Base-by-base conservation (phyloP, 2,329 filamentous ascomycete species). In the Diplocarpon mali region DNA sequence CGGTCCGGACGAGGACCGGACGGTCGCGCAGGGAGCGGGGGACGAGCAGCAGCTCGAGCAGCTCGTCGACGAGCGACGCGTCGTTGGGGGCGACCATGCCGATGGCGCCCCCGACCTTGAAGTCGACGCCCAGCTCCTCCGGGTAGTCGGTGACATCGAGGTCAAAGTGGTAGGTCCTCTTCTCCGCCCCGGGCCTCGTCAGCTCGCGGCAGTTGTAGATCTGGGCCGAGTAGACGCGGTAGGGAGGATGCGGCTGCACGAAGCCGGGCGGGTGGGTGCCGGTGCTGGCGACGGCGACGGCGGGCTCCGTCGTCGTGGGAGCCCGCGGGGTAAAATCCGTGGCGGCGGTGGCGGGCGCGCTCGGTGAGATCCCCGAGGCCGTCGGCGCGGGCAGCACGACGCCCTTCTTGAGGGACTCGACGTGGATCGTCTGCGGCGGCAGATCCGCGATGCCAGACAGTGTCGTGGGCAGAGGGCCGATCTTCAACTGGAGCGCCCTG, bases 131-230 rank as follows among this genome's bases (percentile, higher is more conserved):
- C 43, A 85, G 83, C 66, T 93, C 87, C 15, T 78, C 75, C 0
- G 92, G 88, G 58, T 98, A 98, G 62, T 95, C 83, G 39, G 90
- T 95, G 40, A 98, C 83, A 58, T 98, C 92, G 36, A 98, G 78
- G 58, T 96, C 92, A 58, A 96, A 96, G 65, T 98, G 92, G 64
- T 90, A 95, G 0, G 92, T 98, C 49, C 90, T 77, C 76, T 98
- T 98, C 70, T 95, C 87, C 5, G 92, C 92, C 16, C 90, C 90
- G 17, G 77, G 71, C 61, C 78, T 83, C 11, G 92, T 98, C 61
- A 98, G 69, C 65, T 95, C 88, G 45, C 92, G 82, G 2, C 87
- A 78, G 57, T 80, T 80, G 65, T 87, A 83, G 38, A 98, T 76
- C 52, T 80, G 86, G n/a, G 90, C 89, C 1, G 88, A 83, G 65